phyloP scores from a whole-genome alignment of 1,284 basidiomycete species.

The Ceratobasidium theobromae region DNA sequence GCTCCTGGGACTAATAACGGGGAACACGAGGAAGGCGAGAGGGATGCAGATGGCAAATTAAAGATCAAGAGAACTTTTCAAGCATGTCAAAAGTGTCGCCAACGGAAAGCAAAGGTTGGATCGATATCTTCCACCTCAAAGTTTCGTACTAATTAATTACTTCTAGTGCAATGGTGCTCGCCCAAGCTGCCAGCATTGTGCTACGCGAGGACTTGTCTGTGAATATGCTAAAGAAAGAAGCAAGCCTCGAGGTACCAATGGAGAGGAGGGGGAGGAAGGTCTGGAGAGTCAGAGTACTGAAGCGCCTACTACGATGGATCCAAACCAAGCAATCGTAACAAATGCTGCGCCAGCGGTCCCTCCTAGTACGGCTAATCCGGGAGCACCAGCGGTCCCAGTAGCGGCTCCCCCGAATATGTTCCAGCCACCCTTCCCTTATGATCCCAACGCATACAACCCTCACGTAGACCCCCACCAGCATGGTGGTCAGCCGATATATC shows the following conservation, averaged over 20 bases:
- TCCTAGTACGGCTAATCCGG: not conserved
- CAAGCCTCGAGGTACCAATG: constrained; percentile 26
- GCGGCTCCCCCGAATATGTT: constrained; percentile 27
- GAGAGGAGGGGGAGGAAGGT: constrained; percentile 15
- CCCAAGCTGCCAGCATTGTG: constrained; percentile 54
- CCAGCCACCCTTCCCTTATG: constrained; percentile 21
- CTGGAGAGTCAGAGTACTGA: constrained; percentile 1
- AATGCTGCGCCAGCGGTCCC: not conserved
- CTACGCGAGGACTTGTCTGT: constrained; percentile 51
- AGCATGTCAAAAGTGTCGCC: constrained; percentile 60
- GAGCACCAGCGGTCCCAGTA: constrained; percentile 1
- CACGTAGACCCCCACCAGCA: constrained; percentile 28
- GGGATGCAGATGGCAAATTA: constrained; percentile 25
- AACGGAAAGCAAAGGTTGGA: constrained; percentile 59
- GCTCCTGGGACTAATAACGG: not conserved
- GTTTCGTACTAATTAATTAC: constrained; percentile 25
- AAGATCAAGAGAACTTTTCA: constrained; percentile 50
- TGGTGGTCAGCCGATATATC: constrained; percentile 22
- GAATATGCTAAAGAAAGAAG: constrained; percentile 58
- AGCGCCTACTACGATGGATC: constrained; percentile 24
- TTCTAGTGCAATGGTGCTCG: constrained; percentile 56
- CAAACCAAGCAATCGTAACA: constrained; percentile 7
- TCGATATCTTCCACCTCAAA: not conserved
- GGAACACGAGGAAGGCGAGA: constrained; percentile 17
- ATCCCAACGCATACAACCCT: constrained; percentile 25